Percentiles rank a stretch among this genome's conserved stretches.
These are phyloP conservation scores for Phytophthora pini DNA, from an alignment of 352 stramenopile genomes.

Conservation along the genomic window DNA sequence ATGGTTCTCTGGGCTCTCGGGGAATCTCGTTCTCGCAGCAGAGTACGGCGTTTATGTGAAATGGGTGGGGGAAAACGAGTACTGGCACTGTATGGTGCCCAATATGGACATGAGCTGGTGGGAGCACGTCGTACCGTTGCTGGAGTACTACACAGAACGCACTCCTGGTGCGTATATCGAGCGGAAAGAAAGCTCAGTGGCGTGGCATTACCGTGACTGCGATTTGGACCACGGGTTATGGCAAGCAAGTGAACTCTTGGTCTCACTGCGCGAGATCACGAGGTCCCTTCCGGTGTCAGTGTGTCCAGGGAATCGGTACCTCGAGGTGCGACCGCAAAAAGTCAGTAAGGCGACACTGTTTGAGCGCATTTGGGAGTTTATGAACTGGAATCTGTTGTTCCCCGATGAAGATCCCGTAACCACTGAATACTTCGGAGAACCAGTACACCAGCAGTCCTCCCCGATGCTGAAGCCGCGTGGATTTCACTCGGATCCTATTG, in stretches of 20 bases:
- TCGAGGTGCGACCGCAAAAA: constrained; percentile 82
- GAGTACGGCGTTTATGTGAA: constrained; percentile 88
- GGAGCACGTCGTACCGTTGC: constrained; percentile 76
- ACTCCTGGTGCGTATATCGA: constrained; percentile 88
- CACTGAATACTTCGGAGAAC: constrained; percentile 78
- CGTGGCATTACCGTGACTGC: constrained; percentile 92
- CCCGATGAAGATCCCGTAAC: constrained; percentile 68
- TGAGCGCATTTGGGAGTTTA: constrained; percentile 86
- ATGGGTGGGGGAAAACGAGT: constrained; percentile 64
- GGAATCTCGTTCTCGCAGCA: constrained; percentile 71
- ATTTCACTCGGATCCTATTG: constrained; percentile 23
- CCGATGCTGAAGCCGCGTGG: constrained; percentile 54
- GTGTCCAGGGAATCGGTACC: constrained; percentile 74
- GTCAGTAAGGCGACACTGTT: constrained; percentile 85
- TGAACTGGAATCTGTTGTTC: constrained; percentile 76
- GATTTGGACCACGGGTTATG: constrained; percentile 88
- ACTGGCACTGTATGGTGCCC: constrained; percentile 82
- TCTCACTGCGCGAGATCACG: constrained; percentile 80
- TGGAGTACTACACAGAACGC: constrained; percentile 87
- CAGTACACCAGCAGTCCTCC: constrained; percentile 49
- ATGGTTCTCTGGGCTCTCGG: constrained; percentile 75
- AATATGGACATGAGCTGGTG: constrained; percentile 85
- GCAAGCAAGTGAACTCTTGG: constrained; percentile 91
- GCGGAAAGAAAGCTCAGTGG: constrained; percentile 84
- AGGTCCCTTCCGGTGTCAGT: constrained; percentile 75